These are phyloP conservation scores for Prunella vulgaris DNA, from an alignment of 257 asterid species.

Conservation along the genomic window DNA sequence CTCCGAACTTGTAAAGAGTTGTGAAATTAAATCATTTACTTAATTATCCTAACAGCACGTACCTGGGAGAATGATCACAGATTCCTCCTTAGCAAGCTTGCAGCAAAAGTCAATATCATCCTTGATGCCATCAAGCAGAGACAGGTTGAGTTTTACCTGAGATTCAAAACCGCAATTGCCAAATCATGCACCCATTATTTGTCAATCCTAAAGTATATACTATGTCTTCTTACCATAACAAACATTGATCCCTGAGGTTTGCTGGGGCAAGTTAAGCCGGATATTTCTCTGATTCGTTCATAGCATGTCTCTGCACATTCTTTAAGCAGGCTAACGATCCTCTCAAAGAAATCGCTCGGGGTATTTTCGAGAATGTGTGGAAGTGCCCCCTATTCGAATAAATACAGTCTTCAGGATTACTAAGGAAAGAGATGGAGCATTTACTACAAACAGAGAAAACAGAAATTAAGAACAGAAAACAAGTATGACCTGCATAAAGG, in stretches of 20 bases:
- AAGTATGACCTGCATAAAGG: constrained; percentile 65
- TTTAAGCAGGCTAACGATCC: constrained; percentile 37
- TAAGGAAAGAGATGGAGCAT: background rate
- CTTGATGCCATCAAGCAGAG: constrained; percentile 45
- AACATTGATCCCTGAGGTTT: constrained; percentile 93
- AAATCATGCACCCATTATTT: background rate
- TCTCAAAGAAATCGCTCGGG: constrained; percentile 49
- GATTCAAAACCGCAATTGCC: constrained; percentile 6
- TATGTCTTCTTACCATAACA: constrained; percentile 49
- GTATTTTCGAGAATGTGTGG: constrained; percentile 54
- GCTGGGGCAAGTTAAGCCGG: constrained; percentile 65
- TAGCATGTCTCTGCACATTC: constrained; percentile 51
- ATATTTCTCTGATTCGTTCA: constrained; percentile 48
- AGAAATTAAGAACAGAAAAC: background rate
- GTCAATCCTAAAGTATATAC: no score
- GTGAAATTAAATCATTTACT: no score
- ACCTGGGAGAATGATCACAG: constrained; percentile 73
- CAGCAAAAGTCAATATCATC: constrained; percentile 78
- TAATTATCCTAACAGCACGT: no score
- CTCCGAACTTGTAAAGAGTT: no score
- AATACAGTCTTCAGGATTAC: background rate
- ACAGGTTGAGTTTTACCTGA: constrained; percentile 56
- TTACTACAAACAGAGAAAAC: background rate
- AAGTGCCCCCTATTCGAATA: constrained; percentile 58
- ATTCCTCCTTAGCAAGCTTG: constrained; percentile 71